Percentiles rank a stretch among this genome's conserved stretches.
Conservation (phyloP, 805 yeast species). For the Zygoascus biomembranicola region DNA sequence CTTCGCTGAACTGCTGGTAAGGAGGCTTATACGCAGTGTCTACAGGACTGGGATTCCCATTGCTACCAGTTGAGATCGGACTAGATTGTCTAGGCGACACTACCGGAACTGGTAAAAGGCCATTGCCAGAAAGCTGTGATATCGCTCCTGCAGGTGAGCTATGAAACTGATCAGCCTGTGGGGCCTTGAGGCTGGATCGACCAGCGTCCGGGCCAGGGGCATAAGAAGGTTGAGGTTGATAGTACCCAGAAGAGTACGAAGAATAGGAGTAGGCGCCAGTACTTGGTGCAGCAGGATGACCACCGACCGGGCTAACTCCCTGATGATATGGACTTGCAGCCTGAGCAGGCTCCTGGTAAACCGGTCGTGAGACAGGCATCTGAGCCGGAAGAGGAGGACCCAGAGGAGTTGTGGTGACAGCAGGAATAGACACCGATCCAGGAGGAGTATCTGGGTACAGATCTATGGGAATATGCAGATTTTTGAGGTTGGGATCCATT, state of each 20-base stretch:
- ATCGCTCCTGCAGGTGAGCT: not conserved
- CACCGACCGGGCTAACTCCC: not conserved
- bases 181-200: not conserved
- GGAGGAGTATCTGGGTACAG: conserved; percentile 29
- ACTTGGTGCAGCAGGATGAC: not conserved
- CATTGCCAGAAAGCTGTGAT: not conserved
- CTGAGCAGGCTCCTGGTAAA: not conserved
- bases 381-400: not conserved
- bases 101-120: not conserved
- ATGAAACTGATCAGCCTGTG: not conserved
- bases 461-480: conserved; percentile 28
- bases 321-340: not conserved
- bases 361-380: not conserved
- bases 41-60: not conserved
- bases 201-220: not conserved
- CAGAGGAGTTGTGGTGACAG: conserved; percentile 13
- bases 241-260: not conserved
- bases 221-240: not conserved
- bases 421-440: conserved; percentile 14
- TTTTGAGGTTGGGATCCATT: conserved; percentile 33
- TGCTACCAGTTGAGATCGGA: not conserved
- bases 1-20: conserved; percentile 5
- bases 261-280: not conserved
- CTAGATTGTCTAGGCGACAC: not conserved
- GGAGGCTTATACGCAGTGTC: not conserved